Base-by-base conservation (phyloP, 805 yeast species). In the Monosporozyma servazzii region DNA sequence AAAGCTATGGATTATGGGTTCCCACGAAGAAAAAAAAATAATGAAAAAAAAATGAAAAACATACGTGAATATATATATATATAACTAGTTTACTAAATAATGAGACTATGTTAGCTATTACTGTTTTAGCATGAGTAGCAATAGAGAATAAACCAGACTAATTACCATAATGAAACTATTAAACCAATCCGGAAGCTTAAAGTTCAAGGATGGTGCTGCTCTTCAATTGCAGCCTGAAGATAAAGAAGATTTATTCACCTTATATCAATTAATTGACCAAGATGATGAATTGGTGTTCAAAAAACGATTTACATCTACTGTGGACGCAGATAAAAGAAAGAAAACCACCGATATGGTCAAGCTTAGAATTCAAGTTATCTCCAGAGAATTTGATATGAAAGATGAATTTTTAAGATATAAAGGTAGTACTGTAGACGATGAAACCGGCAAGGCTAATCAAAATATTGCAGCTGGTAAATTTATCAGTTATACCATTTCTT, bases 231-330 rank as follows among this genome's bases (percentile, higher is more conserved):
- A 81, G 3, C 90, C 97, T 0, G 86, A 90, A 61, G 98, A 93
- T 60, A 80, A 85, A 47, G 97, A 91, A 59, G 99, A 91, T 66
- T 73, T 93, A 54, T 93, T 96, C 88, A 82, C 86, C 25, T 63
- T 88, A 3, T 88, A 88, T 71, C 93, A 91, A 62, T 71, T 93
- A 25, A 74, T 93, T 2, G 83, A 81, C 48, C 78, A 79, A 51
- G 86, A 84, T 20, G 98, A 93, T 69, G 82, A 79, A 56, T 74
- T 91, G 5, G 79, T 80, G 52, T 71, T 90, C 50, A 75, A 76
- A 54, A 86, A 96, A 10, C 71, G 76, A 56, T 63, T 67, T 6
- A 72, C 90, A 20, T 72, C 89, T 2, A 83, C 81, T 47, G 76
- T 77, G 51, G 84, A 82, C 17, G 97, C 88, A 65, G 77, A 89